phyloP scores from a whole-genome alignment of 805 yeast genomes.

The Candida endomychidarum region DNA sequence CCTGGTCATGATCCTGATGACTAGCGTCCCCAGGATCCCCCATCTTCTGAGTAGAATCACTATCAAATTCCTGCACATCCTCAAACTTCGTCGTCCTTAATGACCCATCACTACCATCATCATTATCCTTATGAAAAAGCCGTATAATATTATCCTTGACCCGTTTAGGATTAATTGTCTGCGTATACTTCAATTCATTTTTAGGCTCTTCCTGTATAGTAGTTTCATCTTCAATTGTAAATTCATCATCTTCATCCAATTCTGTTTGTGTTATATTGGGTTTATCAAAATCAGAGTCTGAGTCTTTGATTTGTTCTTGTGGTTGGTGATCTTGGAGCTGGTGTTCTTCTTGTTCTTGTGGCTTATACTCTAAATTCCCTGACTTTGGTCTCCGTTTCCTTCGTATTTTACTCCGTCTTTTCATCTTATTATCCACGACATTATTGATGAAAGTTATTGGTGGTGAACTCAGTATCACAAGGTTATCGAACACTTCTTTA shows the following conservation, averaged over 20 bases:
- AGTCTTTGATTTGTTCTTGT: conserved; percentile 5
- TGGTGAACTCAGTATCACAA: conserved; percentile 25
- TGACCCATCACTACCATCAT: conserved; percentile 17
- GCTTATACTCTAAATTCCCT: not conserved
- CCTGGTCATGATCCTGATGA: too few species aligned
- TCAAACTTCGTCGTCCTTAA: conserved; percentile 13
- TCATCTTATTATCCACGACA: not conserved
- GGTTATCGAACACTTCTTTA: conserved; percentile 11
- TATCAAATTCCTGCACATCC: conserved; percentile 3
- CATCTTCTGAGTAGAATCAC: conserved; percentile 13
- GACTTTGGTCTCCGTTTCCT: conserved; percentile 2
- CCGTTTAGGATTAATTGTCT: conserved; percentile 11
- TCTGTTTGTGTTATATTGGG: conserved; percentile 4
- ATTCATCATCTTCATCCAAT: conserved; percentile 4
- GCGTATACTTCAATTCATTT: conserved; percentile 10
- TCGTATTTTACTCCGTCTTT: conserved; percentile 2
- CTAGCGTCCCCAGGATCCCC: not conserved
- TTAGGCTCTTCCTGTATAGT: not conserved
- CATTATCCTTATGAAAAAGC: conserved; percentile 14
- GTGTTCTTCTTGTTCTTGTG: conserved; percentile 3
- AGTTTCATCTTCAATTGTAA: too few species aligned
- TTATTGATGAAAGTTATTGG: conserved; percentile 21
- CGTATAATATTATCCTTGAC: conserved; percentile 12
- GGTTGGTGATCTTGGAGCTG: not conserved
- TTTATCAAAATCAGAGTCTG: conserved; percentile 4